Percentiles rank a stretch among this genome's conserved stretches.
phyloP scores from a whole-genome alignment of 1,284 basidiomycete genomes.

The Ustilago loliicola region DNA sequence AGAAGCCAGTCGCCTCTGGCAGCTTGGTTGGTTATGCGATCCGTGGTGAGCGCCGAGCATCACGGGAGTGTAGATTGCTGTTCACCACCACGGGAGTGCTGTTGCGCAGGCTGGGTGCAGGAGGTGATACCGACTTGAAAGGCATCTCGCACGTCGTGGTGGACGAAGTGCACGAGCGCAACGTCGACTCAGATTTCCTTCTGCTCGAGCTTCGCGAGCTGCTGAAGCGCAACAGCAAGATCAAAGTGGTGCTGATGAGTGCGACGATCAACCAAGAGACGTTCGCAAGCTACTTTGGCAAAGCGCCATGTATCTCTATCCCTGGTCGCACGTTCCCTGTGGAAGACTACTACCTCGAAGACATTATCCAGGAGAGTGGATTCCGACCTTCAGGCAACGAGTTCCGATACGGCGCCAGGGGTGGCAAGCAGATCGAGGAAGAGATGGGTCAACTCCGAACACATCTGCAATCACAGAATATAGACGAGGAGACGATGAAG shows the following conservation, averaged over 20 bases:
- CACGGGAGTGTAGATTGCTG: conserved; percentile 75
- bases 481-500: conserved; percentile 75
- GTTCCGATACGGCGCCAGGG: conserved; percentile 54
- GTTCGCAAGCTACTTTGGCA: conserved; percentile 65
- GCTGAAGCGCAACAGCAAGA: conserved; percentile 77
- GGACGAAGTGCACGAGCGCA: conserved; percentile 93
- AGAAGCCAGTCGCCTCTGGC: conserved; percentile 28
- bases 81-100: conserved; percentile 96
- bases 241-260: conserved; percentile 79
- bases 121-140: conserved; percentile 79
- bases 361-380: conserved; percentile 48
- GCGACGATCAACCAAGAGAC: conserved; percentile 61
- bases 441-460: conserved; percentile 73
- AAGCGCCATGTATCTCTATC: conserved; percentile 84
- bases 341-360: conserved; percentile 67
- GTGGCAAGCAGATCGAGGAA: conserved; percentile 58
- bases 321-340: conserved; percentile 75
- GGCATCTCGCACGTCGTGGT: conserved; percentile 88
- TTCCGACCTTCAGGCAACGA: conserved; percentile 67
- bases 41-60: conserved; percentile 85
- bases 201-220: conserved; percentile 86
- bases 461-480: conserved; percentile 74
- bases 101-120: conserved; percentile 79
- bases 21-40: conserved; percentile 85
- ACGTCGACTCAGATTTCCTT: conserved; percentile 89